Evolutionary conservation across 345 rosid genomes (phyloP).

Genomic region (Raphanus raphanistrum): DNA sequence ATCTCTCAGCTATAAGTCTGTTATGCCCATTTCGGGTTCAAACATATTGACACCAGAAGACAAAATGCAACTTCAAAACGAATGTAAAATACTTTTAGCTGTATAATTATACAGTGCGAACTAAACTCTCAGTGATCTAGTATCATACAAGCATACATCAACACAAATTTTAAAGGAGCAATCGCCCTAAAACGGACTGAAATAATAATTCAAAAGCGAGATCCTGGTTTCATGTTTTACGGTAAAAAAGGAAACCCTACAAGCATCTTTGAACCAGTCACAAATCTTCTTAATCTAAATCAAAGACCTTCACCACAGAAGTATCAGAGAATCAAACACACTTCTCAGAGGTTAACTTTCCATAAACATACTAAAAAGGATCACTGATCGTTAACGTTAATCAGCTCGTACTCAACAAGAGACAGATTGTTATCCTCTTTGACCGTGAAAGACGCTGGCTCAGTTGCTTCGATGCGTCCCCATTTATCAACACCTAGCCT

Average conservation of each 20-base stretch:
- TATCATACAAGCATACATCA: no score
- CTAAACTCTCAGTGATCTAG: no score
- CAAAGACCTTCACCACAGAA: conserved; percentile 21
- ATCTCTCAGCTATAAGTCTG: no score
- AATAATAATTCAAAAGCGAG: no score
- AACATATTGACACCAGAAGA: no score
- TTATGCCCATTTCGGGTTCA: no score
- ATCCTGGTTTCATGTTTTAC: neutral
- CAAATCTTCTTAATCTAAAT: conserved; percentile 10
- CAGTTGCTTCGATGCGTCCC: conserved; percentile 89
- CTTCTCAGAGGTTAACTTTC: conserved; percentile 23
- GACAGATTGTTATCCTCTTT: conserved; percentile 83
- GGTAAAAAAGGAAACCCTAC: conserved; percentile 18
- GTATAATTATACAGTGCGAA: no score
- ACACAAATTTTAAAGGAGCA: no score
- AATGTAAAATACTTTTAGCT: no score
- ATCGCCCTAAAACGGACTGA: no score
- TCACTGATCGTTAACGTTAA: conserved; percentile 66
- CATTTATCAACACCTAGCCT: conserved; percentile 96
- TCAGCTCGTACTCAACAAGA: conserved; percentile 82
- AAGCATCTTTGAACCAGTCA: conserved; percentile 19
- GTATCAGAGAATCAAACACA: conserved; percentile 32
- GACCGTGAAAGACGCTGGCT: conserved; percentile 60
- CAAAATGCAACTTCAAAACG: no score
- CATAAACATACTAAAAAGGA: conserved; percentile 23